These are phyloP conservation scores for Pyrenochaeta sp. DNA, from an alignment of 2,329 filamentous ascomycete species.

Conservation along the genomic window DNA sequence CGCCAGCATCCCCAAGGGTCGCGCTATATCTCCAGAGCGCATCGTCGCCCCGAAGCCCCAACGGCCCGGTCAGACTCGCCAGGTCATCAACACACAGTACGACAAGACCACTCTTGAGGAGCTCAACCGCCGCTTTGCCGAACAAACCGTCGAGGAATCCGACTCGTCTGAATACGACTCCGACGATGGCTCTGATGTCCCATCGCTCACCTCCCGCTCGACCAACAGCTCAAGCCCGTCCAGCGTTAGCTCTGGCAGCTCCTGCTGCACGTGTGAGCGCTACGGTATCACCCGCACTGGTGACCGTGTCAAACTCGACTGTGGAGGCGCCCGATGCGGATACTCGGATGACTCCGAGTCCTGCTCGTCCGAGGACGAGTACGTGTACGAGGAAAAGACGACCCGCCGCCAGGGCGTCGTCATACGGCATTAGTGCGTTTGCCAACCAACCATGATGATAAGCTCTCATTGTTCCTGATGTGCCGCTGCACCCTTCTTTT, in stretches of 20 bases:
- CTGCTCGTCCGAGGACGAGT: constrained; percentile 74
- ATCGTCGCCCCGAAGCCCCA: constrained; percentile 91
- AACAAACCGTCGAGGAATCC: constrained; percentile 65
- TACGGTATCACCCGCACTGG: constrained; percentile 95
- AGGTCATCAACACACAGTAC: constrained; percentile 86
- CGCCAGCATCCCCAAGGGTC: constrained; percentile 82
- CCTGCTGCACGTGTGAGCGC: constrained; percentile 88
- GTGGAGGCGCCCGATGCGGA: constrained; percentile 86
- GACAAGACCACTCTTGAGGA: constrained; percentile 78
- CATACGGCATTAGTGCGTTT: constrained; percentile 43
- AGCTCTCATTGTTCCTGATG: constrained; percentile 6
- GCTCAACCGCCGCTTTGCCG: constrained; percentile 76
- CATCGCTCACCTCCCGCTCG: constrained; percentile 73
- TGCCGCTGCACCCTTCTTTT: constrained; percentile 10
- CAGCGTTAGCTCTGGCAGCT: constrained; percentile 62
- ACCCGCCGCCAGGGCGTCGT: constrained; percentile 57
- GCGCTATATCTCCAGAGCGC: constrained; percentile 84
- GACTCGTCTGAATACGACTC: constrained; percentile 70
- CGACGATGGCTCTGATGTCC: constrained; percentile 70
- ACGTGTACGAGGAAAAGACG: constrained; percentile 59
- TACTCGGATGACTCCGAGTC: constrained; percentile 74
- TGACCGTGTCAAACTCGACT: constrained; percentile 95
- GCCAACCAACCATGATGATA: no score
- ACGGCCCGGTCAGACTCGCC: constrained; percentile 84
- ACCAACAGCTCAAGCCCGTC: constrained; percentile 70